Base-by-base conservation (phyloP, 768 basidiomycete species). In the Favolaschia claudopus region DNA sequence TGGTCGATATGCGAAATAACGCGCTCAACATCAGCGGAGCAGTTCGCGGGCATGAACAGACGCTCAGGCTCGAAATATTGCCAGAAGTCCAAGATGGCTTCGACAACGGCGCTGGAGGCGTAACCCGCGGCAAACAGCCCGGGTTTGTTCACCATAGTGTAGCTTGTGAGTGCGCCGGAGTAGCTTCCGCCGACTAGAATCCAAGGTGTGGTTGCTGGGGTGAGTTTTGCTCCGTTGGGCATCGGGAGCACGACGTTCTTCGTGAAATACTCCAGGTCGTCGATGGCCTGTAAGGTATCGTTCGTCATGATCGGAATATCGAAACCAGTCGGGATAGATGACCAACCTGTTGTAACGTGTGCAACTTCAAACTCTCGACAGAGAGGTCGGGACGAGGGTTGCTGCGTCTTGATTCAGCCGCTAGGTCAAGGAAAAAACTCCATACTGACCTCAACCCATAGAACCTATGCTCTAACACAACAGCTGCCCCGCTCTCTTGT, bases 391-490 rank as follows among this genome's bases (percentile, higher is more conserved):
- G 75, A 44, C 79, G 81, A 5, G 90, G 90, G 68, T 90, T 92
- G 55, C 89, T 91, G 31, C 8, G 36, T 1, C 15, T 3, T 25
- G 17, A 25, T 7, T 57, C 19, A 53, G 37, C 22, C 9, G 12
- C 7, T 27, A 24, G 17, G 29, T 33, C 7, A 4, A 22, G 12
- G 5, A 10, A 19, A 33, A 43, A 15, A 12, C 12, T 31, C 10
- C 14, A 7, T 13, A 39, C 46, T 12, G 37, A 58, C 61, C 61
- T 63, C n/a, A 82, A 72, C 14, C 90, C 90, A 60, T 86, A 91
- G 77, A 87, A 92, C 22, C 91, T 81, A 66, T 92, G 90, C 65
- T 92, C 89, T 24, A 91, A 59, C 27, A 91, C 74, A 61, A 91
- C 76, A 6, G 83, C 80, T 17, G 84, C 84, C 20, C 86, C 89